These are phyloP conservation scores for Metarhizium brunneum DNA, from an alignment of 2,329 filamentous ascomycete genomes.

Conservation along the genomic window DNA sequence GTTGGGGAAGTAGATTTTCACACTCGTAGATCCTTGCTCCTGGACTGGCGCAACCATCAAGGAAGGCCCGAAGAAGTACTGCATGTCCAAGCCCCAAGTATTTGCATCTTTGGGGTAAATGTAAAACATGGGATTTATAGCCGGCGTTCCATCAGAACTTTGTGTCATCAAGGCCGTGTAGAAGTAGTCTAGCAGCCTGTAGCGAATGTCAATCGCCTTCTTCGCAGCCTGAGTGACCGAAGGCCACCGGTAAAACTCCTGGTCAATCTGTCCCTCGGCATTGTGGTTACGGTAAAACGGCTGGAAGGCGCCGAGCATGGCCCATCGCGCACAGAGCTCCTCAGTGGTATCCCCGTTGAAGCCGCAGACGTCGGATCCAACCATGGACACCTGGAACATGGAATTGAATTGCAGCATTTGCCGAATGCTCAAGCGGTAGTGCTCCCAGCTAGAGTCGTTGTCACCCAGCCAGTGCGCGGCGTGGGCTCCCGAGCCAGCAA, in stretches of 20 bases:
- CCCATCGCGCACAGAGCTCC: slow-evolving; percentile 57
- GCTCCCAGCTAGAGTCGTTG: slow-evolving; percentile 38
- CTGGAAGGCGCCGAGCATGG: slow-evolving; percentile 54
- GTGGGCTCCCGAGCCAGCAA: slow-evolving; percentile 59
- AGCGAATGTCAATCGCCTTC: slow-evolving; percentile 59
- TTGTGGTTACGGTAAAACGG: slow-evolving; percentile 64
- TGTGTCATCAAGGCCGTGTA: slow-evolving; percentile 61
- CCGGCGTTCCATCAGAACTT: slow-evolving; percentile 46
- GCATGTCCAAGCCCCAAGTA: slow-evolving; percentile 32
- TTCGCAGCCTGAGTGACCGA: slow-evolving; percentile 51
- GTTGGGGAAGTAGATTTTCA: slow-evolving; percentile 35
- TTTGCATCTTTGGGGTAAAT: slow-evolving; percentile 45
- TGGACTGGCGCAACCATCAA: slow-evolving; percentile 36
- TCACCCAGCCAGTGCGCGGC: slow-evolving; percentile 51
- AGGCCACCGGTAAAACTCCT: slow-evolving; percentile 61
- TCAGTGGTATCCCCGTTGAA: slow-evolving; percentile 56
- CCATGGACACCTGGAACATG: slow-evolving; percentile 61
- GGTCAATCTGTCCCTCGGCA: slow-evolving; percentile 28
- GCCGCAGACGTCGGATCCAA: slow-evolving; percentile 68
- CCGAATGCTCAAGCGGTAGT: slow-evolving; percentile 49
- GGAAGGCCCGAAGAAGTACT: slow-evolving; percentile 37
- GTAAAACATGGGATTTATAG: slow-evolving; percentile 62
- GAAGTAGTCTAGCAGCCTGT: slow-evolving; percentile 64
- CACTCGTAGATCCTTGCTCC: slow-evolving; percentile 28
- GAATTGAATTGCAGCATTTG: slow-evolving; percentile 52